A percentile compares a stretch with the other conserved stretches of the same genome.
Conservation (phyloP, 768 basidiomycete species). For the Leccinum longicurvipes region DNA sequence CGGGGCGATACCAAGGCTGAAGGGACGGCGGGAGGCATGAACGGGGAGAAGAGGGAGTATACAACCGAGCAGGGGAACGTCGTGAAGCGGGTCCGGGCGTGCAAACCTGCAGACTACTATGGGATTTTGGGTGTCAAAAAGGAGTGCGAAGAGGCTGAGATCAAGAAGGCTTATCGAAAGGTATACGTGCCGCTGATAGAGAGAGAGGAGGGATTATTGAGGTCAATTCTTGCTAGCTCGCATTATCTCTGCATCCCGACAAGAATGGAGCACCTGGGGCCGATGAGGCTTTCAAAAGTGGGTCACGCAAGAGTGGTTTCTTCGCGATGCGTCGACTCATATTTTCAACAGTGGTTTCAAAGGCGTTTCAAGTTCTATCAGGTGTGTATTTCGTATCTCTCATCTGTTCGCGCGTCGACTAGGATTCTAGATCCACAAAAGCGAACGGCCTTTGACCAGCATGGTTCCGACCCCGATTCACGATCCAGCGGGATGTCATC, state of each 20-base stretch:
- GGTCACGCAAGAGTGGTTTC: constrained; percentile 26
- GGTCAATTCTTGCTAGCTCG: constrained; percentile 50
- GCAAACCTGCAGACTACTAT: constrained; percentile 90
- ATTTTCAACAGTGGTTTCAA: constrained; percentile 77
- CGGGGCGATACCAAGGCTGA: constrained; percentile 42
- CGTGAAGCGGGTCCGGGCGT: constrained; percentile 81
- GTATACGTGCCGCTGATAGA: constrained; percentile 41
- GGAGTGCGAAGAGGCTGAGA: constrained; percentile 78
- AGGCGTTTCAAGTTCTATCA: constrained; percentile 94
- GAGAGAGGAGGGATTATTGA: constrained; percentile 8
- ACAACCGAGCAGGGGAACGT: constrained; percentile 79
- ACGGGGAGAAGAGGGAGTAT: constrained; percentile 78
- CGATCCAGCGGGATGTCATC: constrained; percentile 71
- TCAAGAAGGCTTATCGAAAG: constrained; percentile 97
- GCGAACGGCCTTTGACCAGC: constrained; percentile 79
- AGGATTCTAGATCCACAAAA: constrained; percentile 70
- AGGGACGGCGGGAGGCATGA: constrained; percentile 60
- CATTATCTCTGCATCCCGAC: constrained; percentile 85
- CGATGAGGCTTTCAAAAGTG: constrained; percentile 97
- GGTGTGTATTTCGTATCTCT: constrained; percentile 36
- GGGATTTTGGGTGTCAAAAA: constrained; percentile 80
- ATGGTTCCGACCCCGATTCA: constrained; percentile 86
- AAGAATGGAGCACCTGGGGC: constrained; percentile 98
- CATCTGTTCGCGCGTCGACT: constrained; percentile 5
- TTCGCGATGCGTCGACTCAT: constrained; percentile 4